Evolutionary conservation across 306 rosid genomes (phyloP).

Genomic region (Senna siamea): DNA sequence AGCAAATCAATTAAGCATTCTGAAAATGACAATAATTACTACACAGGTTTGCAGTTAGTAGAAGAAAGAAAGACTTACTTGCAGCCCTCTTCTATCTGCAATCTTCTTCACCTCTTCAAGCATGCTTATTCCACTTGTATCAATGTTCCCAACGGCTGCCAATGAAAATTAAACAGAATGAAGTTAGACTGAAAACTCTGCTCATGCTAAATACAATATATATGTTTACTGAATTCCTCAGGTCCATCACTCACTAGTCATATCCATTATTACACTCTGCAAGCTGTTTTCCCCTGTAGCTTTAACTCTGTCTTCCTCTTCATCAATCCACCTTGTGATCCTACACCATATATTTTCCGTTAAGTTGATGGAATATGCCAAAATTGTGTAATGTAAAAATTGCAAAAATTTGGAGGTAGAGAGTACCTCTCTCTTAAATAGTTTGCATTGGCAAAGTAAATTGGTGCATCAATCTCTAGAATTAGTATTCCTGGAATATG

Average conservation of each 20-base stretch:
- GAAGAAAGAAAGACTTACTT: constrained; percentile 49
- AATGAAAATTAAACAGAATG: constrained; percentile 18
- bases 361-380: background rate
- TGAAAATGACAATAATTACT: background rate
- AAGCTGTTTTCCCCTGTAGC: constrained; percentile 59
- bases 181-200: constrained; percentile 25
- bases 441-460: constrained; percentile 78
- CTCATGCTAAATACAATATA: background rate
- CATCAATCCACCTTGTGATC: constrained; percentile 93
- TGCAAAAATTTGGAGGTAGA: background rate
- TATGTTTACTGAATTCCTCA: background rate
- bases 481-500: constrained; percentile 76
- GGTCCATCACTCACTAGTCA: constrained; percentile 62
- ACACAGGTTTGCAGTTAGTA: background rate
- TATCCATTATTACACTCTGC: constrained; percentile 75
- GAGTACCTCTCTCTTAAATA: constrained; percentile 79
- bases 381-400: background rate
- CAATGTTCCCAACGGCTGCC: constrained; percentile 90
- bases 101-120: constrained; percentile 82
- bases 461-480: constrained; percentile 79
- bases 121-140: constrained; percentile 97
- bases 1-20: background rate
- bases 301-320: constrained; percentile 85
- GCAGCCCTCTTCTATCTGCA: constrained; percentile 73
- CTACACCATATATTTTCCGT: constrained; percentile 43